Evolutionary conservation across 495 filamentous ascomycete genomes (phyloP).

Genomic region (Lichina pygmaea): DNA sequence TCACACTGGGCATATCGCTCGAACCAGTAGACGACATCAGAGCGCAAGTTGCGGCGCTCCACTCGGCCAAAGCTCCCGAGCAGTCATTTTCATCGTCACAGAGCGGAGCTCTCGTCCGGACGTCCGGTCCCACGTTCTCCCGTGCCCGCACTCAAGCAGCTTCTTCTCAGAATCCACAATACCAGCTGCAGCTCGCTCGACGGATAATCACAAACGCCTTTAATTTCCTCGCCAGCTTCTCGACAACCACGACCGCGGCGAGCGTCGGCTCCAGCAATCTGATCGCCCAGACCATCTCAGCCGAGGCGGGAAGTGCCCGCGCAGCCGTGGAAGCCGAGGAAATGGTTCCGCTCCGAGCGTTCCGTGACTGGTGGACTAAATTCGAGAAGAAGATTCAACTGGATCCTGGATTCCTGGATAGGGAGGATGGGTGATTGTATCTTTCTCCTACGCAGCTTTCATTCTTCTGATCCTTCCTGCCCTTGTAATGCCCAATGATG

Average conservation of each 20-base stretch:
- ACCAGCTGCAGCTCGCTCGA: constrained; percentile 88
- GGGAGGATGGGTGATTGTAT: constrained; percentile 22
- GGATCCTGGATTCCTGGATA: constrained; percentile 77
- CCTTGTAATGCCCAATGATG: too few species aligned
- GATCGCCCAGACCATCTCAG: not conserved
- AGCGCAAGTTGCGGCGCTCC: constrained; percentile 31
- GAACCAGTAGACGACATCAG: constrained; percentile 50
- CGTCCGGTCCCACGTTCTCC: constrained; percentile 6
- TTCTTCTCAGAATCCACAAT: constrained; percentile 79
- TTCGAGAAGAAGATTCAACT: constrained; percentile 71
- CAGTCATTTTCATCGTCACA: constrained; percentile 12
- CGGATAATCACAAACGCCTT: constrained; percentile 92
- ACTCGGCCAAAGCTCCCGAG: constrained; percentile 7
- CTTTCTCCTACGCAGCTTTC: too few species aligned
- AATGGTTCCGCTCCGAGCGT: constrained; percentile 67
- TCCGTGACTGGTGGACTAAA: constrained; percentile 92
- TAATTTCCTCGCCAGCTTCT: constrained; percentile 83
- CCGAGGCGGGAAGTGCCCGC: not conserved
- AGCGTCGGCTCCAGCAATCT: not conserved
- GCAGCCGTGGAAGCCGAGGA: constrained; percentile 28
- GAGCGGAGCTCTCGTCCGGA: constrained; percentile 6
- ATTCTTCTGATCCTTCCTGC: too few species aligned
- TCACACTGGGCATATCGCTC: constrained; percentile 60
- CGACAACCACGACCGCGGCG: constrained; percentile 10
- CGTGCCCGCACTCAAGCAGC: constrained; percentile 32